Evolutionary conservation across 208 protist genomes (phyloP), one percentile per base, ranked within the genome.

Genomic region (Wallacemonas sp.): DNA sequence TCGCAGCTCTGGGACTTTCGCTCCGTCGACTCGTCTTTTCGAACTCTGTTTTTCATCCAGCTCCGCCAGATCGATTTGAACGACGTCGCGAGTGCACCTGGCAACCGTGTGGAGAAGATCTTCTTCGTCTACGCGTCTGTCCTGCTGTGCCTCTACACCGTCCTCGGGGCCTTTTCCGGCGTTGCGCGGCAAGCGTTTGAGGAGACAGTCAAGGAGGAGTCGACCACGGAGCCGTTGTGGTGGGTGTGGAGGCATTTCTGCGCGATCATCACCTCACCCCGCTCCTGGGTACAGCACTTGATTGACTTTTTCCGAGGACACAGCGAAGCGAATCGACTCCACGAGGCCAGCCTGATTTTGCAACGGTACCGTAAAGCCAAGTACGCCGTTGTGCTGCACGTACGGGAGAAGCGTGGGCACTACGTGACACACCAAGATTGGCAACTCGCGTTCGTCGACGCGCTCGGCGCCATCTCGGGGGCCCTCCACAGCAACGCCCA

Each of bases 31-130:
- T 30, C 44, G 16, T 26, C 64, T 26, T 78, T 81, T 41, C 34
- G 60, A 46, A 76, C 48, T 11, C 55, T 86, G 1, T 47, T 89
- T 14, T 65, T 61, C 21, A 66, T 89, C 34, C 63, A 84, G 34
- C 23, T 80, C 32, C 78, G 83, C 9, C 70, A 85, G 41, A 61
- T 86, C 12, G 74, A 81, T 68, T 39, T 83, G 27, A 39, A 67
- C 36, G 56, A 46, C 6, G 14, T 89, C 34, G 38, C 57, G 5
- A 36, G 46, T 16, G 39, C 68, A 9, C 29, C 27, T 32, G 30
- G 39, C 19, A 57, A 69, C 23, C 46, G 33, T 4, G 16, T 52
- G 17, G 61, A 21, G 29, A 43, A 63, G 26, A 64, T 68, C 12
- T 81, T 81, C 52, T 24, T 73, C n/a, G 47, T 86, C 12, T 70